Conservation (phyloP, 2,329 filamentous ascomycete genomes). For the Didymellaceae sp. region DNA sequence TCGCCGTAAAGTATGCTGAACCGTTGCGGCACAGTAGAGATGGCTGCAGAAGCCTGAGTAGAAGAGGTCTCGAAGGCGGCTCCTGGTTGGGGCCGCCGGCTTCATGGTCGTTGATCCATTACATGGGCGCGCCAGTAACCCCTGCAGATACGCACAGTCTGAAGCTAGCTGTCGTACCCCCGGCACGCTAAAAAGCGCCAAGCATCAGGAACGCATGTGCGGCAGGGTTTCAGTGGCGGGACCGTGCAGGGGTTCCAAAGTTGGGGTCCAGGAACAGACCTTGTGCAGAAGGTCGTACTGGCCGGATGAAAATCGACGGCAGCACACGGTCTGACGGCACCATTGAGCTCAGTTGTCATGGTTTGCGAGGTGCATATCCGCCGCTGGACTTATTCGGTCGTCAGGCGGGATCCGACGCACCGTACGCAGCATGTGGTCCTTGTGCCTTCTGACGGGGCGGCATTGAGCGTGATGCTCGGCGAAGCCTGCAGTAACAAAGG, state of each 20-base stretch:
- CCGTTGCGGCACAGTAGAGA: slow-evolving; percentile 35
- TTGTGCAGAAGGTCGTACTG: slow-evolving; percentile 28
- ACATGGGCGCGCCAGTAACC: slow-evolving; percentile 28
- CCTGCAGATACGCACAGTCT: slow-evolving; percentile 34
- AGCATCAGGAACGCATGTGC: slow-evolving; percentile 29
- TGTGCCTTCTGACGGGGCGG: not conserved
- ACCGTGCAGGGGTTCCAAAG: slow-evolving; percentile 23
- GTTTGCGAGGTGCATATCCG: slow-evolving; percentile 11
- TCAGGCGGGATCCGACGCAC: slow-evolving; percentile 11
- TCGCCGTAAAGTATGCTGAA: slow-evolving; percentile 36
- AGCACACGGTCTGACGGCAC: slow-evolving; percentile 8
- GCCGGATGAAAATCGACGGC: slow-evolving; percentile 18
- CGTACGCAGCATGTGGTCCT: not conserved
- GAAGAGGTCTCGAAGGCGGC: slow-evolving; percentile 32
- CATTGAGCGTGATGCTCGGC: too few relatives aligned
- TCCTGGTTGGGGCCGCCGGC: slow-evolving; percentile 41
- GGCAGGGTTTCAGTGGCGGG: slow-evolving; percentile 32
- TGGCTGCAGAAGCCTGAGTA: slow-evolving; percentile 31
- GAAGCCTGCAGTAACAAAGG: slow-evolving; percentile 7
- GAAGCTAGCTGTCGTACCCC: slow-evolving; percentile 24
- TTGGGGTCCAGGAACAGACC: slow-evolving; percentile 36
- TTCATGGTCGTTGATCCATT: slow-evolving; percentile 40
- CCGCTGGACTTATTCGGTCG: not conserved
- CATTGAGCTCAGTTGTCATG: slow-evolving; percentile 12
- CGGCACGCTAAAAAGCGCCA: slow-evolving; percentile 29